phyloP scores from a whole-genome alignment of 1,284 basidiomycete genomes.

The Boletus smithii region DNA sequence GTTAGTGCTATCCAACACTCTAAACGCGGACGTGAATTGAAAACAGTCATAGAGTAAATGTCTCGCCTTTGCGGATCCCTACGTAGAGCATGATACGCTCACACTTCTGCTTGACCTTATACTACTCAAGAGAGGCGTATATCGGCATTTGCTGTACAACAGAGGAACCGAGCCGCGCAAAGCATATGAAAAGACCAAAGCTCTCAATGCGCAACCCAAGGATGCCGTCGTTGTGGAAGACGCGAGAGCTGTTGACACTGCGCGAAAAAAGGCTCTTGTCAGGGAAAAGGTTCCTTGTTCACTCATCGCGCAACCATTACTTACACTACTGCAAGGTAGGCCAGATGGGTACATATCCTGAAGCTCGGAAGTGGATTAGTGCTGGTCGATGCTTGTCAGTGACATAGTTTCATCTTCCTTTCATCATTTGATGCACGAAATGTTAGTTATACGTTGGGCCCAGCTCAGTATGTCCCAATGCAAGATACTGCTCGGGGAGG shows the following conservation, averaged over 20 bases:
- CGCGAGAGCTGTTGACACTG: background rate
- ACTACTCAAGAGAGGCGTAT: constrained; percentile 83
- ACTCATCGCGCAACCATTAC: background rate
- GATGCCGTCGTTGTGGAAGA: background rate
- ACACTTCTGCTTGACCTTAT: constrained; percentile 82
- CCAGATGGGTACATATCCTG: constrained; percentile 53
- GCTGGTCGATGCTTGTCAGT: constrained; percentile 67
- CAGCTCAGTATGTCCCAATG: constrained; percentile 47
- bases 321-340: constrained; percentile 43
- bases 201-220: background rate
- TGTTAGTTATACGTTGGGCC: constrained; percentile 71
- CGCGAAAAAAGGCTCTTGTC: constrained; percentile 2
- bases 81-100: constrained; percentile 83
- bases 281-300: constrained; percentile 25
- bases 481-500: background rate
- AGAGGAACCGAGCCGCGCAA: constrained; percentile 63
- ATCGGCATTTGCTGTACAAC: constrained; percentile 88
- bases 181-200: constrained; percentile 21
- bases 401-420: background rate
- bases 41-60: constrained; percentile 49
- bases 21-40: constrained; percentile 11
- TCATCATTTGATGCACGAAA: constrained; percentile 10
- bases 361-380: constrained; percentile 57
- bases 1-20: constrained; percentile 36
- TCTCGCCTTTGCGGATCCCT: constrained; percentile 77